Evolutionary conservation across 192 early-diverging fungal genomes (phyloP), one percentile per base, ranked within the genome.

Genomic region (Phlyctochytrium arcticum): DNA sequence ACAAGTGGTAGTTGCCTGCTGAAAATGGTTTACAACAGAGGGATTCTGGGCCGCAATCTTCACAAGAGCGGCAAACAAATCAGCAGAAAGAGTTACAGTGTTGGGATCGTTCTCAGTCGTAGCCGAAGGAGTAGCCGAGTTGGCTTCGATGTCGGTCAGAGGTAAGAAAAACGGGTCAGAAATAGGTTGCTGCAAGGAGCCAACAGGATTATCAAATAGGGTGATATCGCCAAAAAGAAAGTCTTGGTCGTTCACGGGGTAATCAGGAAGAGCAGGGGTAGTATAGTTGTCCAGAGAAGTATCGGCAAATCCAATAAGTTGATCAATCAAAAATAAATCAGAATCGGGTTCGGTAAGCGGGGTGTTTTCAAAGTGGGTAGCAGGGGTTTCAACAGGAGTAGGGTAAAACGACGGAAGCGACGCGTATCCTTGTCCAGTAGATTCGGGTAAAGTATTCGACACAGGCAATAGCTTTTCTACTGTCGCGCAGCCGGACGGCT

Each of bases 331-430:
- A 34, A 53, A 19, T 17, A 32, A 36, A 48, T 63, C 61, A 36
- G 21, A 50, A 49, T 49, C 29, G 19, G 6, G 55, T 17, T 23
- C 46, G 30, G 24, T 12, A 48, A 8, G 7, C 27, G 49, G 61
- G n/a, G 5, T 36, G 24, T 34, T 21, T 12, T 10, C 48, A 37
- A 63, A 63, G 35, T 32, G 12, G 32, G 46, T 48, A 35, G 36
- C 35, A 24, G 26, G 48, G 6, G 61, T 35, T 53, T 53, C 32
- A 23, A 49, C 61, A 30, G 61, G 61, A 53, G 61, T 63, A 32
- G 61, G 61, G 49, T 63, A 63, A 33, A 44, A 21, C 4, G 21
- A 61, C 23, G 37, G 8, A n/a, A 36, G 34, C 15, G 5, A n/a
- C 10, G 55, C 50, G 26, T 12, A 44, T 44, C 21, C 15, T 2